These are phyloP conservation scores for Melocanna baccifera DNA, from an alignment of 176 grass and related monocot species.

Conservation along the genomic window DNA sequence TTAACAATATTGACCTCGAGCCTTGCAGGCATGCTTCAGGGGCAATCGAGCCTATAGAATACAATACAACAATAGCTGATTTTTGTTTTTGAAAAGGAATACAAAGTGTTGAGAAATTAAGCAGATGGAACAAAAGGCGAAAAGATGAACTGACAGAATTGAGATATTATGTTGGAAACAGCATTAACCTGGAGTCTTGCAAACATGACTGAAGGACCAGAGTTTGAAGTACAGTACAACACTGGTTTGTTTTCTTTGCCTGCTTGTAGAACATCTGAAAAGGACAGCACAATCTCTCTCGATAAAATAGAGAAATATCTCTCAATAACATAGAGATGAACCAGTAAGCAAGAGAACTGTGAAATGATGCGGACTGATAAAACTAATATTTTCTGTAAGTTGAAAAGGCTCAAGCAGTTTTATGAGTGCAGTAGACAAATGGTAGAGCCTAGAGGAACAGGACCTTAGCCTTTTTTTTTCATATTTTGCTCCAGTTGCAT, in stretches of 20 bases:
- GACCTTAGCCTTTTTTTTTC: neutral
- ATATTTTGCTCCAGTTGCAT: neutral
- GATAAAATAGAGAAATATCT: neutral
- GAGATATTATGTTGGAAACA: neutral
- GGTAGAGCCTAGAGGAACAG: neutral
- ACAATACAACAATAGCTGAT: constrained; percentile 4
- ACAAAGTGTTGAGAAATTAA: constrained; percentile 22
- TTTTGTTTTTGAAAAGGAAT: constrained; percentile 18
- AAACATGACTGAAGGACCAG: neutral
- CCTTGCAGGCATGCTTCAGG: no score
- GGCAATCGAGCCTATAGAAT: no score
- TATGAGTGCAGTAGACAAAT: neutral
- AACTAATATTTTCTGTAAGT: neutral
- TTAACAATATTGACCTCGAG: no score
- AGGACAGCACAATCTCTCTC: neutral
- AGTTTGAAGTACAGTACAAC: constrained; percentile 81
- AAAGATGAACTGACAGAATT: neutral
- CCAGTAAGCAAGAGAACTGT: neutral
- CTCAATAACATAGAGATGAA: constrained; percentile 3
- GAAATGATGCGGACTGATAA: neutral
- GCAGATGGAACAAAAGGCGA: neutral
- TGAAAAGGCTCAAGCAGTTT: neutral
- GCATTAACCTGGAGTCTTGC: constrained; percentile 32
- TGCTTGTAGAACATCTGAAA: constrained; percentile 99
- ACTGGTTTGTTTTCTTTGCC: constrained; percentile 94